A percentile compares a stretch with the other conserved stretches of the same genome.
phyloP scores from a whole-genome alignment of 768 basidiomycete species.

The Russula sp. region DNA sequence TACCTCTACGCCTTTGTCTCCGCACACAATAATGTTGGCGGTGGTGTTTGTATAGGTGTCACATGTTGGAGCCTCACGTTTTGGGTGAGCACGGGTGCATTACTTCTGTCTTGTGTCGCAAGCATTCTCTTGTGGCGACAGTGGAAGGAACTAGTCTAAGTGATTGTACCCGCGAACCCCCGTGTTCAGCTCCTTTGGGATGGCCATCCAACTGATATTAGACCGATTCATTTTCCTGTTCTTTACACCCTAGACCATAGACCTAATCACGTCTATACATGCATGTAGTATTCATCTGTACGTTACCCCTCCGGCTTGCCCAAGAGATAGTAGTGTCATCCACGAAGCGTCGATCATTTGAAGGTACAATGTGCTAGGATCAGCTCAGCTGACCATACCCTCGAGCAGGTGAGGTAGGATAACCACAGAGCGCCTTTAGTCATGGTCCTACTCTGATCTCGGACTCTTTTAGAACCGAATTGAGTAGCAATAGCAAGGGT shows the following conservation, averaged over 20 bases:
- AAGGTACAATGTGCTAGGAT: background rate
- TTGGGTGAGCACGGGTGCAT: slow-evolving; percentile 36
- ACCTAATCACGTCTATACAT: background rate
- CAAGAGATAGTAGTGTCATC: background rate
- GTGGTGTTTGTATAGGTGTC: slow-evolving; percentile 47
- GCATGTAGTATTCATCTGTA: background rate
- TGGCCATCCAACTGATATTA: background rate
- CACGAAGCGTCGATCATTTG: background rate
- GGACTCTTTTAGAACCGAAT: background rate
- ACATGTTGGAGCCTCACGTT: slow-evolving; percentile 67
- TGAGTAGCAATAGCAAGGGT: background rate
- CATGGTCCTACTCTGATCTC: background rate
- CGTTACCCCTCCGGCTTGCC: background rate
- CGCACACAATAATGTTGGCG: slow-evolving; percentile 41
- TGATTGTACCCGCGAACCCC: background rate
- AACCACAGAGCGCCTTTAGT: background rate
- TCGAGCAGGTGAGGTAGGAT: background rate
- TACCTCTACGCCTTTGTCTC: slow-evolving; percentile 67
- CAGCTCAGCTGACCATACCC: background rate
- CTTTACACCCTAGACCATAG: background rate
- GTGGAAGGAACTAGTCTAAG: slow-evolving; percentile 53
- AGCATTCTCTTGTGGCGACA: slow-evolving; percentile 50
- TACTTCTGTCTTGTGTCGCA: slow-evolving; percentile 35
- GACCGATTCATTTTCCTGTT: background rate
- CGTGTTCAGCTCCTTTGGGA: background rate